These are phyloP conservation scores for Hanseniaspora valbyensis DNA, from an alignment of 805 yeast species.

Conservation along the genomic window DNA sequence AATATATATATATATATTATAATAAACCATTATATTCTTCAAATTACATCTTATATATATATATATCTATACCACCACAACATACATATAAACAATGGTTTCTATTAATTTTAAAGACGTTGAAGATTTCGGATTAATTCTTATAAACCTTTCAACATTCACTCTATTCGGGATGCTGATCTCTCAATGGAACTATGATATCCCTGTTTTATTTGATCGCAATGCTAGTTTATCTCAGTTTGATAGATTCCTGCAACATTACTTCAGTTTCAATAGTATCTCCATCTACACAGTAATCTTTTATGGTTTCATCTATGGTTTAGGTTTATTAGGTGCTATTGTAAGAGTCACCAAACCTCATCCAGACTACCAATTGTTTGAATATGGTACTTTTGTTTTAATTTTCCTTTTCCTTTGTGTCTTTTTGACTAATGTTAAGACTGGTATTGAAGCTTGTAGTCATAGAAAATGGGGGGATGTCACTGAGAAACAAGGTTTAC, in stretches of 20 bases:
- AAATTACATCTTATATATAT: too few species aligned
- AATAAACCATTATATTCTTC: too few species aligned
- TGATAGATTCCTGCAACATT: slow-evolving; percentile 57
- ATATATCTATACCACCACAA: too few species aligned
- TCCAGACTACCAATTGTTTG: slow-evolving; percentile 76
- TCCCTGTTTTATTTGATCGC: slow-evolving; percentile 58
- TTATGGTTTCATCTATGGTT: slow-evolving; percentile 39
- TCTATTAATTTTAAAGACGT: slow-evolving; percentile 24
- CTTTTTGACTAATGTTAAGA: slow-evolving; percentile 74
- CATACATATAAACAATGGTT: slow-evolving; percentile 6
- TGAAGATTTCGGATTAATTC: slow-evolving; percentile 26
- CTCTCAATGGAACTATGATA: slow-evolving; percentile 74
- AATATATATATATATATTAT: too few species aligned
- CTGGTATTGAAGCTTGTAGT: slow-evolving; percentile 61
- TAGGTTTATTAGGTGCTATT: slow-evolving; percentile 59
- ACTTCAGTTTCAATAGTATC: slow-evolving; percentile 57
- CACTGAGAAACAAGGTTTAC: slow-evolving; percentile 70
- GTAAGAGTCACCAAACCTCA: slow-evolving; percentile 79
- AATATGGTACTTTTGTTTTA: slow-evolving; percentile 74
- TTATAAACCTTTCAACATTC: slow-evolving; percentile 39
- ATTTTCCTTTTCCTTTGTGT: slow-evolving; percentile 62
- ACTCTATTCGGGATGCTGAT: slow-evolving; percentile 72
- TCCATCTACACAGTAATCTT: slow-evolving; percentile 34
- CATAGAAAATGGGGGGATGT: slow-evolving; percentile 90
- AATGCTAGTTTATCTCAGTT: slow-evolving; percentile 43